Percentiles rank a stretch among this genome's conserved stretches.
phyloP scores from a whole-genome alignment of 2,329 filamentous ascomycete genomes.

The Exophiala aquamarina region DNA sequence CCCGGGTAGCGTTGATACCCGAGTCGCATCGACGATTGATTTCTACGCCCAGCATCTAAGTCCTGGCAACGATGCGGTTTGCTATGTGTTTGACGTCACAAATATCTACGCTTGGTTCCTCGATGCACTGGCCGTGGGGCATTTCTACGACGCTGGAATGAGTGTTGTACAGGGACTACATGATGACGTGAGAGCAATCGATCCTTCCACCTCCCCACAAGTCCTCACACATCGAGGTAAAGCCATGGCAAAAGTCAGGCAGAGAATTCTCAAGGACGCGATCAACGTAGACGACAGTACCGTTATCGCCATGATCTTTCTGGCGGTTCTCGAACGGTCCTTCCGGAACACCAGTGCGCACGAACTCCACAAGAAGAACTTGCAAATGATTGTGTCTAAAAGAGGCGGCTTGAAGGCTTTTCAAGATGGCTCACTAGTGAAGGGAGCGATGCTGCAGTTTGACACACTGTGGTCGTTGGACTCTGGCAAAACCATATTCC shows the following conservation, averaged over 20 bases:
- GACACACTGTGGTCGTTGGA: constrained; percentile 8
- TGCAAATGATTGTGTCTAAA: background rate
- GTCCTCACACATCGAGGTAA: constrained; percentile 6
- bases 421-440: background rate
- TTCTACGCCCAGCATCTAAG: constrained; percentile 2
- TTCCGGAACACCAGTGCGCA: background rate
- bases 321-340: constrained; percentile 4
- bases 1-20: background rate
- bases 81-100: constrained; percentile 1
- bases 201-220: background rate
- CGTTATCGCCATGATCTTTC: constrained; percentile 2
- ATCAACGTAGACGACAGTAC: background rate
- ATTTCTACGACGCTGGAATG: background rate
- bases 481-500: constrained; percentile 3
- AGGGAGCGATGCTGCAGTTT: constrained; percentile 4
- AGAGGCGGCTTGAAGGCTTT: constrained; percentile 4
- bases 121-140: background rate
- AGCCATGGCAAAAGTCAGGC: constrained; percentile 2
- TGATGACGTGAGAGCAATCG: background rate
- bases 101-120: background rate
- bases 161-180: background rate
- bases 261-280: background rate
- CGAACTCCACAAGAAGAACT: constrained; percentile 4
- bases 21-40: background rate
- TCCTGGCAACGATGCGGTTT: constrained; percentile 1